Base-by-base conservation (phyloP, 768 basidiomycete species). In the Mycena venus region DNA sequence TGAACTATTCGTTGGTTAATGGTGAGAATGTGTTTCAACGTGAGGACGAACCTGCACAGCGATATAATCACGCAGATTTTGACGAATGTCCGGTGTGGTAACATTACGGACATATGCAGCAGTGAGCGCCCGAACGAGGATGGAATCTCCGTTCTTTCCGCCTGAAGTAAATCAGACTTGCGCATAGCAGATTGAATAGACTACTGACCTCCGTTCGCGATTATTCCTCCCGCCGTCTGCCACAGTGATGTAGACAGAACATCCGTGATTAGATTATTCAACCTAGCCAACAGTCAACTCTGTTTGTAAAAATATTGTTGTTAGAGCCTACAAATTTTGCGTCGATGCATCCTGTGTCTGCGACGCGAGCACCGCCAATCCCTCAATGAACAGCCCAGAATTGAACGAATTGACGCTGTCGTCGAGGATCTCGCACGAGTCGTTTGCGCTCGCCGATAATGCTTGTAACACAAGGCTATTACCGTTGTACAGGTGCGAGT, bases 361-460 rank as follows among this genome's bases (percentile, higher is more conserved):
- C 31, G 75, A 75, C n/a, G 27, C 51, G 12, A 75, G 64, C 31
- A 64, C 60, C 53, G 75, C 75, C 64, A 75, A 31, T 1, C 70
- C 75, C 42, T 75, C 75, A 36, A 75, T 71, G 60, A 68, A 72
- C 25, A 75, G 49, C 21, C 75, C 75, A 21, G 63, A 56, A 51
- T 72, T 75, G 38, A 61, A 72, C 29, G 70, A 56, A 25, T 58
- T 25, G 3, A 25, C 21, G 10, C 12, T 38, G 17, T 34, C 44
- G 25, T 56, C 36, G 21, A 40, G 21, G 12, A 56, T 51, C 15
- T 49, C 27, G 27, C 75, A 75, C 23, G 75, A 58, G 21, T 72
- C 71, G 42, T 68, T 60, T 27, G 63, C 25, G 31, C 34, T 44
- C 11, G 59, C 75, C 27, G 70, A 72, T 29, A 69, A 38, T 9